Evolutionary conservation across 2,329 filamentous ascomycete genomes (phyloP).

Genomic region (Alternaria tenuissima): DNA sequence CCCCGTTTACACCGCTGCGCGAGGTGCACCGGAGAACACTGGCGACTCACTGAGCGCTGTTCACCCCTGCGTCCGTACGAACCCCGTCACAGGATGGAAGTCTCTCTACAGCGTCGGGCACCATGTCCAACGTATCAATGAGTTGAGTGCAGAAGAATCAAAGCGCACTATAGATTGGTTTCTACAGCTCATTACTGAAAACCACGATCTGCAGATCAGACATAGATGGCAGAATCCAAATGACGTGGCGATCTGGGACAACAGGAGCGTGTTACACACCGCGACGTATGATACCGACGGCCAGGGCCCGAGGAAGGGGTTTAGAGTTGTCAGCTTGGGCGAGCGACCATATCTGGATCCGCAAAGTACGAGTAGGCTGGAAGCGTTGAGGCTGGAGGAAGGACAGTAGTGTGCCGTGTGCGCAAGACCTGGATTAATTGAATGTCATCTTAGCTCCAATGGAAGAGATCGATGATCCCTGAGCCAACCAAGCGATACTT

Average conservation of each 20-base stretch:
- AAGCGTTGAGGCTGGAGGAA: slow-evolving; percentile 31
- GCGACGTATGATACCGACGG: slow-evolving; percentile 69
- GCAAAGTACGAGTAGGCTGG: slow-evolving; percentile 57
- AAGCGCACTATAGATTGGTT: slow-evolving; percentile 56
- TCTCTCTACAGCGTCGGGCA: slow-evolving; percentile 59
- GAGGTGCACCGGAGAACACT: slow-evolving; percentile 64
- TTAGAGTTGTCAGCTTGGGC: slow-evolving; percentile 65
- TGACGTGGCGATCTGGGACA: slow-evolving; percentile 69
- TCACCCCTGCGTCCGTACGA: slow-evolving; percentile 66
- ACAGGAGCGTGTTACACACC: slow-evolving; percentile 65
- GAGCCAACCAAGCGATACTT: background rate
- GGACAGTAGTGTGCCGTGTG: background rate
- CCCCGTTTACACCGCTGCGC: slow-evolving; percentile 56
- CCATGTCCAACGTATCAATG: slow-evolving; percentile 55
- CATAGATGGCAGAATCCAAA: slow-evolving; percentile 60
- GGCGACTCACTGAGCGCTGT: slow-evolving; percentile 60
- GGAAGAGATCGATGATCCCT: background rate
- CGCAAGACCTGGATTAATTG: background rate
- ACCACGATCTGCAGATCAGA: slow-evolving; percentile 61
- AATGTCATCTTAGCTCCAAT: background rate
- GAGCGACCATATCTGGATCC: slow-evolving; percentile 66
- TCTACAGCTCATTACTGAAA: slow-evolving; percentile 53
- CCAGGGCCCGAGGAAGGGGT: slow-evolving; percentile 62
- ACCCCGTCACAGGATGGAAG: slow-evolving; percentile 47
- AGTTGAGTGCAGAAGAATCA: slow-evolving; percentile 54